Percentiles rank a stretch among this genome's conserved stretches.
Evolutionary conservation across 1,284 basidiomycete genomes (phyloP).

Genomic region (Omphalotus olearius): DNA sequence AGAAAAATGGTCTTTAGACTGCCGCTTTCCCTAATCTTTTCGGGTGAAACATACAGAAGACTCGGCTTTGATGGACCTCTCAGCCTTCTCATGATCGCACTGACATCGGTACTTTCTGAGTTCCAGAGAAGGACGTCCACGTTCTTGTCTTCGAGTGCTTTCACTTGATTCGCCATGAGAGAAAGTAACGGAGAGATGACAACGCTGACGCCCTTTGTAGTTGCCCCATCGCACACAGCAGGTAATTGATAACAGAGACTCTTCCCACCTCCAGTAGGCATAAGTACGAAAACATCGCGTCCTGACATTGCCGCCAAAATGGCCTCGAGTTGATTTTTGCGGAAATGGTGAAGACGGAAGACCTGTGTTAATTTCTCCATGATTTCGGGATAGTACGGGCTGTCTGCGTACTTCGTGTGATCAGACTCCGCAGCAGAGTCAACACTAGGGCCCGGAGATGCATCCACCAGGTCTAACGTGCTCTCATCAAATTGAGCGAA

Average conservation of each 20-base stretch:
- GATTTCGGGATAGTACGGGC: slow-evolving; percentile 55
- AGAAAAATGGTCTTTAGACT: slow-evolving; percentile 55
- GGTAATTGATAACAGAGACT: slow-evolving; percentile 86
- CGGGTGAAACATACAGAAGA: slow-evolving; percentile 92
- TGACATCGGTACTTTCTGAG: slow-evolving; percentile 53
- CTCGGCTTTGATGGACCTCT: slow-evolving; percentile 44
- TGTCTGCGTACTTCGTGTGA: slow-evolving; percentile 24
- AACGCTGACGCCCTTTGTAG: slow-evolving; percentile 80
- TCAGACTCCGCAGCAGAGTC: slow-evolving; percentile 1
- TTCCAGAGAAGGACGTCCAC: slow-evolving; percentile 76
- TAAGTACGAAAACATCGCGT: slow-evolving; percentile 89
- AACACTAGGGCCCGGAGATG: neutral
- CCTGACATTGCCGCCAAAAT: slow-evolving; percentile 80
- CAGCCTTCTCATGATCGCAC: slow-evolving; percentile 36
- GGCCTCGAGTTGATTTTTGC: slow-evolving; percentile 84
- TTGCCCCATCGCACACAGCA: slow-evolving; percentile 73
- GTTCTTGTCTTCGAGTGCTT: slow-evolving; percentile 58
- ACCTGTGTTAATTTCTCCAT: slow-evolving; percentile 54
- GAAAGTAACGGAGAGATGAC: slow-evolving; percentile 90
- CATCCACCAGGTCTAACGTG: neutral
- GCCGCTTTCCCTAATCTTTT: slow-evolving; percentile 71
- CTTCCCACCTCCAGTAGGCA: slow-evolving; percentile 98
- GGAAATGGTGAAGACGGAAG: slow-evolving; percentile 73
- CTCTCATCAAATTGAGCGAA: slow-evolving; percentile 12
- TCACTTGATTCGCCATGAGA: slow-evolving; percentile 89